A percentile compares a stretch with the other conserved stretches of the same genome.
Conservation (phyloP, 495 filamentous ascomycete species). For the Lasiosphaeria miniovina region DNA sequence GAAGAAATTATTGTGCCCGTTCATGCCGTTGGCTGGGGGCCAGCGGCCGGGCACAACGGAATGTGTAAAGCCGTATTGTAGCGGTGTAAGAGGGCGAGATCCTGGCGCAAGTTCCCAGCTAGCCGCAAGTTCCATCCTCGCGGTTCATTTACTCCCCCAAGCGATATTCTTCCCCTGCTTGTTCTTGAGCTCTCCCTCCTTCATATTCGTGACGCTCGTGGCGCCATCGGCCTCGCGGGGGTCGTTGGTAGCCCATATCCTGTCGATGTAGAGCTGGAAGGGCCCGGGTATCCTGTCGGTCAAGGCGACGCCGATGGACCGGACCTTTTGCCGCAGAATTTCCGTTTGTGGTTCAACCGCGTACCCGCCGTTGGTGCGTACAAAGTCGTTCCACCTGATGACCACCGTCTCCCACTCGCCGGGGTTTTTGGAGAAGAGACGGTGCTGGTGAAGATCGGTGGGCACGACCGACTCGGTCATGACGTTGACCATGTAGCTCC, state of each 20-base stretch:
- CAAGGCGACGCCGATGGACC: constrained; percentile 79
- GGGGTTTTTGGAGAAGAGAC: constrained; percentile 74
- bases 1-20: too few relatives aligned
- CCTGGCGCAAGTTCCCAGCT: too few relatives aligned
- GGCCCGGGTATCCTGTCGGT: constrained; percentile 86
- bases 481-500: constrained; percentile 91
- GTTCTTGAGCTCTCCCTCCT: constrained; percentile 42
- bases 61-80: too few relatives aligned
- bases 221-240: constrained; percentile 39
- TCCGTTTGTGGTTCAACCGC: constrained; percentile 90
- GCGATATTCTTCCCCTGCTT: constrained; percentile 45
- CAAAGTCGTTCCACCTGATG: constrained; percentile 87
- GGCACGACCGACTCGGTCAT: constrained; percentile 91
- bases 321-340: constrained; percentile 77
- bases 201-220: constrained; percentile 11
- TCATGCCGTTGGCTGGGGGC: too few relatives aligned
- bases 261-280: constrained; percentile 77
- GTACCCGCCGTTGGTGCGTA: constrained; percentile 86
- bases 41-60: too few relatives aligned
- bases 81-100: too few relatives aligned
- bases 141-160: constrained; percentile 36
- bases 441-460: constrained; percentile 93
- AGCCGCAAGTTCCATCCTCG: background rate
- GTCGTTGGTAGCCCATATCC: constrained; percentile 77
- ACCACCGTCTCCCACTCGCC: constrained; percentile 92